These are phyloP conservation scores for Angophora floribunda DNA, from an alignment of 345 rosid genomes.

Conservation along the genomic window DNA sequence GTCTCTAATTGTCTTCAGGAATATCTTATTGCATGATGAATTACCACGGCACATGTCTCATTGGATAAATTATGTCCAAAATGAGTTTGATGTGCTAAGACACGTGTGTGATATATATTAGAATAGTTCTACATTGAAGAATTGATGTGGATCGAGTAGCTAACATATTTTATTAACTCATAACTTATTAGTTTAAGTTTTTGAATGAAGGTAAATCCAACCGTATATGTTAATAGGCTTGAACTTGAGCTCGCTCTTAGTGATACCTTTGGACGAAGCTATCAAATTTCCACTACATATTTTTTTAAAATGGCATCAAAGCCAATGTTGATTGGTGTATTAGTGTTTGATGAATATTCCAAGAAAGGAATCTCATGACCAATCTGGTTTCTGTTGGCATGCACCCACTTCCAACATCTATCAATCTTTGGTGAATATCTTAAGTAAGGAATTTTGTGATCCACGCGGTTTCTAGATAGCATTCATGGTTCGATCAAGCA, in stretches of 20 bases:
- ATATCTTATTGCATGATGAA: not conserved
- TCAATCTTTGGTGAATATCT: not conserved
- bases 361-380: not conserved
- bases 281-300: not conserved
- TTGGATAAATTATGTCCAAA: not conserved
- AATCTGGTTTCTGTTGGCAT: not conserved
- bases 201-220: not conserved
- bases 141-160: not conserved
- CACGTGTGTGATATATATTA: not conserved
- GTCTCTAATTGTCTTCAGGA: not conserved
- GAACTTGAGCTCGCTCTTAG: not conserved
- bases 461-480: accelerated
- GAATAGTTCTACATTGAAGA: not conserved
- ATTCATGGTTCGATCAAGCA: not conserved
- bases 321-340: not conserved
- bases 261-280: accelerated
- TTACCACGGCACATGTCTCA: not conserved
- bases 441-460: not conserved
- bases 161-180: not conserved
- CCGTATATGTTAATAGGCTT: not conserved
- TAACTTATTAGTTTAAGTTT: not conserved
- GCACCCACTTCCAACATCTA: not conserved
- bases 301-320: not conserved
- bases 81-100: not conserved
- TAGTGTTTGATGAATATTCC: not conserved